Conservation (phyloP, 768 basidiomycete genomes). For the Plicaturopsis crispa region DNA sequence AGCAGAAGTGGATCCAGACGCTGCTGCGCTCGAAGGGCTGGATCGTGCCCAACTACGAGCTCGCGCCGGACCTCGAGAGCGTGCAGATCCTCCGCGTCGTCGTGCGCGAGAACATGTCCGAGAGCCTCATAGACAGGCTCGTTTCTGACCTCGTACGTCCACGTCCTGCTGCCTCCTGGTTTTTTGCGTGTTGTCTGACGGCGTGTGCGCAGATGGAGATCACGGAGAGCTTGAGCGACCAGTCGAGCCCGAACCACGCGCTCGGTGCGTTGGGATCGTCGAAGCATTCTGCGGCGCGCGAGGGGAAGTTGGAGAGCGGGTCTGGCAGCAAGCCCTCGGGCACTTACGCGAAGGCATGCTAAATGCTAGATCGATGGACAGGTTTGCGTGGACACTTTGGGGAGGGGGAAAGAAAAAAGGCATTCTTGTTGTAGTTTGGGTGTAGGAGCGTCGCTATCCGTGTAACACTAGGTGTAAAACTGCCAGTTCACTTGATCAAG, state of each 20-base stretch:
- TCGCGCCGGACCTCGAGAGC: constrained; percentile 42
- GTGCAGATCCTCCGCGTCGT: constrained; percentile 59
- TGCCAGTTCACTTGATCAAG: too few relatives aligned
- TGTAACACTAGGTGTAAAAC: too few relatives aligned
- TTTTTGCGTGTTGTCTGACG: not conserved
- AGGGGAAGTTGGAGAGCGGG: constrained; percentile 40
- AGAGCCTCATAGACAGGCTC: constrained; percentile 58
- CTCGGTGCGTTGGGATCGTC: constrained; percentile 34
- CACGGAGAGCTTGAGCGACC: constrained; percentile 46
- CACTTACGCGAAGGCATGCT: constrained; percentile 67
- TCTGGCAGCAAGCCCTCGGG: constrained; percentile 43
- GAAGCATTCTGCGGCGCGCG: constrained; percentile 27
- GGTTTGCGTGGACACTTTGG: too few relatives aligned
- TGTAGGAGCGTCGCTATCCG: too few relatives aligned
- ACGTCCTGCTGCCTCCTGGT: not conserved
- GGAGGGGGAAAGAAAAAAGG: too few relatives aligned
- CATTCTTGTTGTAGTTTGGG: too few relatives aligned
- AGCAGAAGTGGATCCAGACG: constrained; percentile 52
- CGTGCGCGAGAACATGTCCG: constrained; percentile 46
- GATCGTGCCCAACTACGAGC: constrained; percentile 57
- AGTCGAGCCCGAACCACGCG: constrained; percentile 41
- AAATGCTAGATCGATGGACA: too few relatives aligned
- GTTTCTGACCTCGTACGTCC: constrained; percentile 58
- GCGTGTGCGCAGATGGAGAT: constrained; percentile 42
- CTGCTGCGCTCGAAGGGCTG: constrained; percentile 40